Percentiles rank a stretch among this genome's conserved stretches.
phyloP scores from a whole-genome alignment of 306 rosid species.

The Sindora glabra region DNA sequence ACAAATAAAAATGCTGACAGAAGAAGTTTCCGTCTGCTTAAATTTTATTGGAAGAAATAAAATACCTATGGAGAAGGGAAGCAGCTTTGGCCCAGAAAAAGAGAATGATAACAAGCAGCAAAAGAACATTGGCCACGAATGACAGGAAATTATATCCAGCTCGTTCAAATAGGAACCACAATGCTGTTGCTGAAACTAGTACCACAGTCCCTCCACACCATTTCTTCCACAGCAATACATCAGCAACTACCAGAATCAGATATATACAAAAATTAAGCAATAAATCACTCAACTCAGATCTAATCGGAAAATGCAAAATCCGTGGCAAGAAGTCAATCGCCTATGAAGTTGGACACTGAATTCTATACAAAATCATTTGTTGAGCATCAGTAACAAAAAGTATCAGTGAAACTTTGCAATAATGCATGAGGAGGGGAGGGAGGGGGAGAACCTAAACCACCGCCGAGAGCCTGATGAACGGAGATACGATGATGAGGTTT shows the following conservation, averaged over 20 bases:
- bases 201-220: conserved; percentile 56
- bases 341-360: neutral
- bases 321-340: neutral
- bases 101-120: conserved; percentile 78
- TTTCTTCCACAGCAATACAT: conserved; percentile 85
- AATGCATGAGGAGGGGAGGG: neutral
- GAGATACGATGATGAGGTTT: conserved; percentile 39
- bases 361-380: conserved; percentile 2
- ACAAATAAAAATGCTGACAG: neutral
- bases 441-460: conserved; percentile 56
- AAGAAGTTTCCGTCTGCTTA: neutral
- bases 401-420: conserved; percentile 9
- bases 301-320: neutral
- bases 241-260: conserved; percentile 57
- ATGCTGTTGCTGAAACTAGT: conserved; percentile 48
- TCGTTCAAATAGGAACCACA: conserved; percentile 80
- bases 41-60: neutral
- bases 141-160: conserved; percentile 82
- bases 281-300: conserved; percentile 5
- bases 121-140: conserved; percentile 75
- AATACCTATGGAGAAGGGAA: conserved; percentile 83
- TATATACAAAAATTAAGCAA: neutral
- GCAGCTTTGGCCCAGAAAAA: conserved; percentile 98
- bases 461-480: conserved; percentile 73
- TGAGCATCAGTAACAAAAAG: neutral